Percentiles rank a stretch among this genome's conserved stretches.
Conservation (phyloP, 2,329 filamentous ascomycete genomes). For the Tolypocladium guangdongense region DNA sequence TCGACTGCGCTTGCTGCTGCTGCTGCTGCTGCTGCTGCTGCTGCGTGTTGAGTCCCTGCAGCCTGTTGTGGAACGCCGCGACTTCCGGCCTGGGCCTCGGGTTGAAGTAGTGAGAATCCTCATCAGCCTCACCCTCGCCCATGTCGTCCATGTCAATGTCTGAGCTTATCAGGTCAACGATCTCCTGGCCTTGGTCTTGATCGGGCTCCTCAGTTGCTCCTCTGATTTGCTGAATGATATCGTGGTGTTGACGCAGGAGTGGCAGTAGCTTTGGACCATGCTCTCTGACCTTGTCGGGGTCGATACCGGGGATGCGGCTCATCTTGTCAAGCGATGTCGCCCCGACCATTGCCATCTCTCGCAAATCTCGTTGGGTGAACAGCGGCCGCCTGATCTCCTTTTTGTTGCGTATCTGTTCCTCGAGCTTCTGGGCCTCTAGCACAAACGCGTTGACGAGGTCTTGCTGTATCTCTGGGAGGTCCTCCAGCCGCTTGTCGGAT, state of each 20-base stretch:
- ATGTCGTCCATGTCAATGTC: constrained; percentile 27
- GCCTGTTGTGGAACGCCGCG: constrained; percentile 21
- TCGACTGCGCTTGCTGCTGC: constrained; percentile 12
- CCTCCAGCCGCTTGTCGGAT: constrained; percentile 39
- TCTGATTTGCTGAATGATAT: constrained; percentile 37
- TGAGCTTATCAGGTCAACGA: constrained; percentile 46
- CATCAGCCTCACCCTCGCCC: constrained; percentile 21
- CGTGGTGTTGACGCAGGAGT: constrained; percentile 39
- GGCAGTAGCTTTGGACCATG: constrained; percentile 52
- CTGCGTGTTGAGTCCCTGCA: constrained; percentile 18
- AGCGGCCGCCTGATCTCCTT: constrained; percentile 45
- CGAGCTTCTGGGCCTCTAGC: constrained; percentile 44
- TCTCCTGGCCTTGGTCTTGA: constrained; percentile 21
- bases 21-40: constrained; percentile 1
- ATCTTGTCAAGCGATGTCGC: constrained; percentile 52
- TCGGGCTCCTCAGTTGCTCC: constrained; percentile 18
- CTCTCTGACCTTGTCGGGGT: constrained; percentile 46
- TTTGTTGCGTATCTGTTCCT: constrained; percentile 50
- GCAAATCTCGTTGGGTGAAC: constrained; percentile 60
- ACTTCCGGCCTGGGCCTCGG: constrained; percentile 16
- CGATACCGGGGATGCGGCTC: constrained; percentile 51
- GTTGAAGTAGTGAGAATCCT: constrained; percentile 38
- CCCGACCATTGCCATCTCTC: constrained; percentile 63
- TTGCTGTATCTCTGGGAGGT: constrained; percentile 48
- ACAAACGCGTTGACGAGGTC: constrained; percentile 57